phyloP scores from a whole-genome alignment of 345 rosid species.

The Arabis alpina region DNA sequence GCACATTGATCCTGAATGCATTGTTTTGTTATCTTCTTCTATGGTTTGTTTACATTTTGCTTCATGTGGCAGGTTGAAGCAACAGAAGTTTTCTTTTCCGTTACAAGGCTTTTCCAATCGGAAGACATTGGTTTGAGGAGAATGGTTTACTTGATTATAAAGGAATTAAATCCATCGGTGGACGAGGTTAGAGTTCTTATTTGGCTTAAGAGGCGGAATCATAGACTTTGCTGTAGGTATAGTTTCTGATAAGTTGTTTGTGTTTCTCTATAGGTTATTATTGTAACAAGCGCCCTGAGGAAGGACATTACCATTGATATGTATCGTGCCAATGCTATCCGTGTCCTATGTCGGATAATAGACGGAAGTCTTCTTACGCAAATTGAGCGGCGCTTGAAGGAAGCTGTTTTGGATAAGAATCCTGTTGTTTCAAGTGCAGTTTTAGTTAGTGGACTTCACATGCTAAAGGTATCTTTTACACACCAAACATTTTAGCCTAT shows the following conservation, averaged over 20 bases:
- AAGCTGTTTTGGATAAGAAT: constrained; percentile 98
- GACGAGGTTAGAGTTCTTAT: constrained; percentile 66
- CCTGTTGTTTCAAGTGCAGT: constrained; percentile 99
- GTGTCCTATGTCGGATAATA: constrained; percentile 92
- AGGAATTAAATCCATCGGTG: constrained; percentile 83
- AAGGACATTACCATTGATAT: constrained; percentile 98
- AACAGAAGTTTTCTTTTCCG: constrained; percentile 89
- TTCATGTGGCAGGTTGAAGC: constrained; percentile 65
- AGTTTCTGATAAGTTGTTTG: constrained; percentile 20
- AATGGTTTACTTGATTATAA: constrained; percentile 91
- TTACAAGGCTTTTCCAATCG: constrained; percentile 91
- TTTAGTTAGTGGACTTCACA: constrained; percentile 93
- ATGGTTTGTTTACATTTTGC: background rate
- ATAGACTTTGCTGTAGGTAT: background rate
- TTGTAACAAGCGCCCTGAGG: constrained; percentile 97
- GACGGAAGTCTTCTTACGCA: constrained; percentile 93
- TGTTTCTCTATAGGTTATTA: constrained; percentile 67
- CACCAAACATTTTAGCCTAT: background rate
- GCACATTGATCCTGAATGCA: background rate
- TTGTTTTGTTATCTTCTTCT: background rate
- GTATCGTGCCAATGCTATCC: constrained; percentile 98
- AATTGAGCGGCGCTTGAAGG: constrained; percentile 89
- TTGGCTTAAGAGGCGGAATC: constrained; percentile 4
- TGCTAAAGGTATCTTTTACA: constrained; percentile 70
- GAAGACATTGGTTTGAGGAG: constrained; percentile 86